Evolutionary conservation across 371 early-diverging fungal genomes (phyloP).

Genomic region (Nematocida parisii): DNA sequence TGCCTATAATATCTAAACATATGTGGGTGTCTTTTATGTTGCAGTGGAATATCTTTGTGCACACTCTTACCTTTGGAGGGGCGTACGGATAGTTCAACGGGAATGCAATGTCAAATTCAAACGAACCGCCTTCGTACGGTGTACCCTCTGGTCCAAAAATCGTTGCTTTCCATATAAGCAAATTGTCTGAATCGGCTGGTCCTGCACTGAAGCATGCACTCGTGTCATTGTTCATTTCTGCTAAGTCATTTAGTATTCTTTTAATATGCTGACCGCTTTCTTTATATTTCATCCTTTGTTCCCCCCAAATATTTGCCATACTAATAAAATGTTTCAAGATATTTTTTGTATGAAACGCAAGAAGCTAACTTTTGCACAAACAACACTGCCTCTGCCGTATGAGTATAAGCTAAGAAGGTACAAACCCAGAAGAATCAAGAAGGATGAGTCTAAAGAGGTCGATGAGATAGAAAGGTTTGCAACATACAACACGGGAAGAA

Average conservation of each 20-base stretch:
- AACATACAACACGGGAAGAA: constrained; percentile 53
- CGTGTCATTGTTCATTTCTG: constrained; percentile 74
- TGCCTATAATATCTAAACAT: constrained; percentile 94
- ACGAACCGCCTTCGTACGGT: constrained; percentile 83
- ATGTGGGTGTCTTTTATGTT: constrained; percentile 95
- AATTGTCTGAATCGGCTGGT: constrained; percentile 73
- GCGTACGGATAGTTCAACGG: constrained; percentile 91
- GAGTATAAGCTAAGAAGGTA: constrained; percentile 68
- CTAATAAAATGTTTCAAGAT: constrained; percentile 33
- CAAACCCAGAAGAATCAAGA: constrained; percentile 55
- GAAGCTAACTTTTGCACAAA: not conserved
- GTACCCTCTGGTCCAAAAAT: constrained; percentile 74
- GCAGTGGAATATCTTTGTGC: constrained; percentile 85
- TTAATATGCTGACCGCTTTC: constrained; percentile 56
- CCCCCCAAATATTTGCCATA: constrained; percentile 20
- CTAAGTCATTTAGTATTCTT: constrained; percentile 73
- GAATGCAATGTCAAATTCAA: constrained; percentile 82
- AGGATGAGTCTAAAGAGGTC: constrained; percentile 64
- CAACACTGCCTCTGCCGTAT: constrained; percentile 45
- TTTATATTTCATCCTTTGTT: constrained; percentile 46
- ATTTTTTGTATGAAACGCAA: constrained; percentile 53
- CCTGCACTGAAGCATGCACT: constrained; percentile 73
- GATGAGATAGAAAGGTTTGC: constrained; percentile 67
- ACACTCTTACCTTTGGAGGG: constrained; percentile 90
- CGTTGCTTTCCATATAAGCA: constrained; percentile 77